Evolutionary conservation across 2,329 filamentous ascomycete genomes (phyloP).

Genomic region (Fusarium beomiforme): DNA sequence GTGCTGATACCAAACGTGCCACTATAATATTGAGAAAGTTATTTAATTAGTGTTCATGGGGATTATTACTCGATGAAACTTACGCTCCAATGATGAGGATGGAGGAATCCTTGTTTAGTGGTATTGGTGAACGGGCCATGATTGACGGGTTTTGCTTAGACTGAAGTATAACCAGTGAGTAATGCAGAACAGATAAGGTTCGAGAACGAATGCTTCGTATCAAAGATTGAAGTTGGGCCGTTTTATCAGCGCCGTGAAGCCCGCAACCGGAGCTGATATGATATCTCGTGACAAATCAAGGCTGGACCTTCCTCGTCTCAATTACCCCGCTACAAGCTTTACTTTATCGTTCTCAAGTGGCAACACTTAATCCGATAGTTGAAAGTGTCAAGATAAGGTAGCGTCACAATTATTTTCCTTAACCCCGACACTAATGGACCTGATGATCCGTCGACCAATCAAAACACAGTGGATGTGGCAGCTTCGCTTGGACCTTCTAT

Average conservation of each 20-base stretch:
- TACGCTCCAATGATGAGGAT: constrained; percentile 5
- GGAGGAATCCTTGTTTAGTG: background rate
- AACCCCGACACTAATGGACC: background rate
- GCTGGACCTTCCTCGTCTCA: background rate
- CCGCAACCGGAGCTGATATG: background rate
- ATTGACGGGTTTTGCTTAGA: fast-evolving
- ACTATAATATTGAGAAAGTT: background rate
- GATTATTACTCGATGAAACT: too few relatives aligned
- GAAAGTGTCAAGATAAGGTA: background rate
- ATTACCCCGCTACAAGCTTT: background rate
- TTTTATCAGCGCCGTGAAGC: background rate
- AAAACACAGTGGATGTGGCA: fast-evolving
- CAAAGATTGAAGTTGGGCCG: background rate
- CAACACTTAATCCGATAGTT: background rate
- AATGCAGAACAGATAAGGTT: background rate
- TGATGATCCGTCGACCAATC: background rate
- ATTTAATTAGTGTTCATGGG: too few relatives aligned
- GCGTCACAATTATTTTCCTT: too few relatives aligned
- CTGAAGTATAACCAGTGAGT: background rate
- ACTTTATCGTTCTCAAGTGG: background rate
- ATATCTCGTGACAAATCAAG: background rate
- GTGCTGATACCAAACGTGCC: constrained; percentile 13
- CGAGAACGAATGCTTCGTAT: fast-evolving
- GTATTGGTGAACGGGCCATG: background rate
- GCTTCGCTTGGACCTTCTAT: constrained; percentile 10